phyloP scores from a whole-genome alignment of 2,329 filamentous ascomycete genomes.

The Hypoxylon sp. region DNA sequence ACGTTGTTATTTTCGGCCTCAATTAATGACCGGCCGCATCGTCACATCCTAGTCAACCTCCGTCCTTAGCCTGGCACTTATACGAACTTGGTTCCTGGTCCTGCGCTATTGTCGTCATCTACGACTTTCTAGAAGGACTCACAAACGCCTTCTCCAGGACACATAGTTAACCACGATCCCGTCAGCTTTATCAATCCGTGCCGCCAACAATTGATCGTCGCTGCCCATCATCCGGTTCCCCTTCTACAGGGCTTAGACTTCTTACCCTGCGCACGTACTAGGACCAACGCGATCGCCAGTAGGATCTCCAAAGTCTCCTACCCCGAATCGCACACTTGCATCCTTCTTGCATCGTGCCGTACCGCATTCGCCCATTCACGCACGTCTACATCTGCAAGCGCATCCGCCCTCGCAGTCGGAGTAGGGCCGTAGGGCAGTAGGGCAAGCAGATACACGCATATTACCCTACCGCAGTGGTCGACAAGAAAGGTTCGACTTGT shows the following conservation, averaged over 20 bases:
- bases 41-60: constrained; percentile 24
- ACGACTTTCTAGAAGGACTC: constrained; percentile 17
- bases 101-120: constrained; percentile 25
- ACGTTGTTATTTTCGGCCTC: constrained; percentile 35
- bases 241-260: constrained; percentile 24
- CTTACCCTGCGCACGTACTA: constrained; percentile 37
- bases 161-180: constrained; percentile 35
- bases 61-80: constrained; percentile 18
- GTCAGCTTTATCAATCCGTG: constrained; percentile 28
- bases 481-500: constrained; percentile 14
- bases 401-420: constrained; percentile 25
- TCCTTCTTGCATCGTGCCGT: constrained; percentile 39
- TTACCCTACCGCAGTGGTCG: constrained; percentile 3
- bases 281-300: constrained; percentile 34
- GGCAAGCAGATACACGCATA: constrained; percentile 26
- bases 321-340: constrained; percentile 36
- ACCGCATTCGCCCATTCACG: constrained; percentile 21
- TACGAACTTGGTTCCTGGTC: constrained; percentile 16
- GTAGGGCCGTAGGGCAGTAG: constrained; percentile 8
- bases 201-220: constrained; percentile 35
- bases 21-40: constrained; percentile 32
- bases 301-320: constrained; percentile 29
- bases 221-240: constrained; percentile 31
- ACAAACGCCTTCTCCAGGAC: constrained; percentile 4
- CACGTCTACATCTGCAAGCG: constrained; percentile 20